phyloP scores from a whole-genome alignment of 257 asterid genomes.

The Salvia hispanica region DNA sequence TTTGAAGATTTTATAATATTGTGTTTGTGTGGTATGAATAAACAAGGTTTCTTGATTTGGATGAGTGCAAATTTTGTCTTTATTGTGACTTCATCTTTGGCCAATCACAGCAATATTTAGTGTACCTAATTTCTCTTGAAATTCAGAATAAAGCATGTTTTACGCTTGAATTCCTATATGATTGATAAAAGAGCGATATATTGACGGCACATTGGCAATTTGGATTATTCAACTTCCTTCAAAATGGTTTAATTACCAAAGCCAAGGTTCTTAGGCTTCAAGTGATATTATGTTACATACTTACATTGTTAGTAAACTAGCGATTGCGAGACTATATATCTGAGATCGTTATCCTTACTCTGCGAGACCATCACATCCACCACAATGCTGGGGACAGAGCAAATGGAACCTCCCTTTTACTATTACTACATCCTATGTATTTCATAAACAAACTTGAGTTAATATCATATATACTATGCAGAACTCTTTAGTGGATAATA shows the following conservation, averaged over 20 bases:
- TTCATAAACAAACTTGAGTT: background rate
- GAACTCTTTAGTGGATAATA: slow-evolving; percentile 5
- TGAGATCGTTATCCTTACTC: slow-evolving; percentile 6
- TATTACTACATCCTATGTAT: slow-evolving; percentile 3
- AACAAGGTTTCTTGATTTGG: slow-evolving; percentile 21
- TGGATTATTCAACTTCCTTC: slow-evolving; percentile 21
- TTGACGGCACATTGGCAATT: slow-evolving; percentile 14
- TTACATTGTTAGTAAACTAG: slow-evolving; percentile 24
- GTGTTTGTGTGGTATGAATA: slow-evolving; percentile 1
- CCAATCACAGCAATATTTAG: background rate
- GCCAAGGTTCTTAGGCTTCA: slow-evolving; percentile 30
- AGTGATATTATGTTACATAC: background rate
- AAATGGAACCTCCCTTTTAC: background rate
- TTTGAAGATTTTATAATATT: background rate
- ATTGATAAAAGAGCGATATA: slow-evolving; percentile 12
- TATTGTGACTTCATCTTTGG: slow-evolving; percentile 11
- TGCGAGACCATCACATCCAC: background rate
- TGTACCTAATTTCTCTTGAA: background rate
- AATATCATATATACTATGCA: slow-evolving; percentile 19
- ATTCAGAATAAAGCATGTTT: slow-evolving; percentile 6
- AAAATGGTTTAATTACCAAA: background rate
- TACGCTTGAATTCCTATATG: background rate
- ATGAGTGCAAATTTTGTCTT: background rate
- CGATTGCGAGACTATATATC: background rate
- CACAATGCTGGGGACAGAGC: background rate